Percentiles rank a stretch among this genome's conserved stretches.
Evolutionary conservation across 306 rosid species (phyloP).

Genomic region (Gleditsia sinensis): DNA sequence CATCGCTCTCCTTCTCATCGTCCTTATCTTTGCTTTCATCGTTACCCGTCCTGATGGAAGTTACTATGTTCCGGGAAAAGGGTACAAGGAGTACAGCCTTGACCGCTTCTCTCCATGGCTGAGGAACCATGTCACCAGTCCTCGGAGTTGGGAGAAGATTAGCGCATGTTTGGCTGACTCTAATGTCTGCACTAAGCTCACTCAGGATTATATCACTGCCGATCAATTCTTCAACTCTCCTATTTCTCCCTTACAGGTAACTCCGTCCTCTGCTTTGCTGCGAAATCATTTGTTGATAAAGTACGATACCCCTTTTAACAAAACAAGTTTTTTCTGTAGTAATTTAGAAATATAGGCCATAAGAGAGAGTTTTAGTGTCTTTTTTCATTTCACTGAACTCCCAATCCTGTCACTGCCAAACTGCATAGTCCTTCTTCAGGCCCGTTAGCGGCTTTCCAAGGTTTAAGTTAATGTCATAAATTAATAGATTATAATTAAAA

Average conservation of each 20-base stretch:
- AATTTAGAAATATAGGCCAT: no score
- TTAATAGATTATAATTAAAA: neutral
- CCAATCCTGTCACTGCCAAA: slow-evolving; percentile 12
- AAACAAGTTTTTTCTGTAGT: no score
- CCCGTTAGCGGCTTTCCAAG: neutral
- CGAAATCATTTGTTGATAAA: neutral
- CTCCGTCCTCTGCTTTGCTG: neutral
- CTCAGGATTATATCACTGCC: slow-evolving; percentile 50
- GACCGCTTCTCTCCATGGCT: slow-evolving; percentile 70
- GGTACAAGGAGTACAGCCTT: slow-evolving; percentile 60
- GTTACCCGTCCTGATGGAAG: slow-evolving; percentile 68
- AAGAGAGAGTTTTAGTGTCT: neutral
- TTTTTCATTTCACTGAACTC: neutral
- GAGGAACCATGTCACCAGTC: slow-evolving; percentile 53
- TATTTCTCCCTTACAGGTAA: slow-evolving; percentile 82
- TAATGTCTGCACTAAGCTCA: slow-evolving; percentile 55
- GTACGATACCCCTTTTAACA: neutral
- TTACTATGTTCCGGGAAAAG: slow-evolving; percentile 59
- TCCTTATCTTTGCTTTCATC: slow-evolving; percentile 74
- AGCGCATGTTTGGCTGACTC: slow-evolving; percentile 76
- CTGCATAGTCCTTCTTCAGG: slow-evolving; percentile 16
- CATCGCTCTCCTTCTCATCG: slow-evolving; percentile 56
- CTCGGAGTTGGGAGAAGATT: slow-evolving; percentile 65
- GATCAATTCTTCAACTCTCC: slow-evolving; percentile 69
- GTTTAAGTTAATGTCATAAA: neutral